A percentile compares a stretch with the other conserved stretches of the same genome.
Evolutionary conservation across 495 filamentous ascomycete genomes (phyloP).

Genomic region (Lasiosphaeria ovina): DNA sequence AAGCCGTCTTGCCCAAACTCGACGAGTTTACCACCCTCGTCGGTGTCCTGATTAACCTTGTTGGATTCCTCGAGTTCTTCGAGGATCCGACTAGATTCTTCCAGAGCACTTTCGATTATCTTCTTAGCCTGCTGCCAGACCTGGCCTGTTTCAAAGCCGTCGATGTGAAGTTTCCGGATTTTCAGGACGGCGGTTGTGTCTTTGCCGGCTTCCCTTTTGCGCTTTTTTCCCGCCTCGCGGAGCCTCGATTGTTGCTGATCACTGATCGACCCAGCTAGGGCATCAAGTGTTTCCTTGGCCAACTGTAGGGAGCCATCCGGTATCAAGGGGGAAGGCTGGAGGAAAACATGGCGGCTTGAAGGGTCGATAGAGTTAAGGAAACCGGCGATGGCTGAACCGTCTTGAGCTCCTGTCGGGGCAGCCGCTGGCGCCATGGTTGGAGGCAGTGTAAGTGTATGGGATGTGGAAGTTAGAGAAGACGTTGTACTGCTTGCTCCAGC

Average conservation of each 20-base stretch:
- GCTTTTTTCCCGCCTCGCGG: constrained; percentile 59
- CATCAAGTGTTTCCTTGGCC: constrained; percentile 74
- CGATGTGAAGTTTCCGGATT: constrained; percentile 73
- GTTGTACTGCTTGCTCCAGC: constrained; percentile 46
- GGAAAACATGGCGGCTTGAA: constrained; percentile 58
- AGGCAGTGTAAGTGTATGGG: constrained; percentile 49
- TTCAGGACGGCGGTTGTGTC: constrained; percentile 53
- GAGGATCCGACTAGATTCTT: constrained; percentile 48
- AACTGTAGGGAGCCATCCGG: constrained; percentile 62
- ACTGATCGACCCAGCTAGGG: constrained; percentile 66
- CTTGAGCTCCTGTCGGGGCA: constrained; percentile 24
- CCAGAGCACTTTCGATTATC: constrained; percentile 58
- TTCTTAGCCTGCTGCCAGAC: constrained; percentile 91
- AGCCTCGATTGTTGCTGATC: constrained; percentile 60
- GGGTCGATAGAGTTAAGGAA: constrained; percentile 49
- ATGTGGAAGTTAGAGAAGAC: constrained; percentile 56
- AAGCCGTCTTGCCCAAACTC: constrained; percentile 49
- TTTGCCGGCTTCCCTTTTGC: constrained; percentile 52
- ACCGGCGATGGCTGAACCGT: constrained; percentile 38
- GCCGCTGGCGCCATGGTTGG: constrained; percentile 36
- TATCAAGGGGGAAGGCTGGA: constrained; percentile 64
- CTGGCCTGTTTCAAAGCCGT: constrained; percentile 85
- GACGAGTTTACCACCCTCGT: constrained; percentile 27
- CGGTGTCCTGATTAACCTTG: constrained; percentile 27
- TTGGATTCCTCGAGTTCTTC: constrained; percentile 43